These are phyloP conservation scores for Pisolithus microcarpus DNA, from an alignment of 768 basidiomycete genomes.

Conservation along the genomic window DNA sequence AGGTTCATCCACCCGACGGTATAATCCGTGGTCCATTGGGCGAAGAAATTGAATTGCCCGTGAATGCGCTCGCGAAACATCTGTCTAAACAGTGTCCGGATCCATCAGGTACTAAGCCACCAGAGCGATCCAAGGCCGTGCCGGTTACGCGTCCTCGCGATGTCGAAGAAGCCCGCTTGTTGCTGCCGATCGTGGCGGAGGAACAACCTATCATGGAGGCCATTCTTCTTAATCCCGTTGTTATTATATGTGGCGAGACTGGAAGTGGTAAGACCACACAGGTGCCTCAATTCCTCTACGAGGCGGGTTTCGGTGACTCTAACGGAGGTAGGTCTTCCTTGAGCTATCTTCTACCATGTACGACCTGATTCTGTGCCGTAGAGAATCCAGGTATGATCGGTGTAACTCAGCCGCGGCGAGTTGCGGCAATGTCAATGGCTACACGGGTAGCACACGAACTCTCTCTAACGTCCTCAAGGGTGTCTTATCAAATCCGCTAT, in stretches of 20 bases:
- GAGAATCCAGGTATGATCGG: conserved; percentile 99
- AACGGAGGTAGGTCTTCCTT: conserved; percentile 55
- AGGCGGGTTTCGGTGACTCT: conserved; percentile 86
- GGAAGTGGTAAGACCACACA: conserved; percentile 99
- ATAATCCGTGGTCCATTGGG: conserved; percentile 78
- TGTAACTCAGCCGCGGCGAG: conserved; percentile 93
- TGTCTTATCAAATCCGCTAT: conserved; percentile 97
- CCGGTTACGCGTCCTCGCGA: conserved; percentile 57
- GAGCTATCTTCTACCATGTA: background rate
- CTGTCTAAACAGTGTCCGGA: conserved; percentile 7
- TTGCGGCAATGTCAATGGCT: conserved; percentile 96
- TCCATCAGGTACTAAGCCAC: conserved; percentile 5
- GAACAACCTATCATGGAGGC: conserved; percentile 94
- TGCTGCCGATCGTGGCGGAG: conserved; percentile 88
- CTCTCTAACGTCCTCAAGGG: conserved; percentile 69
- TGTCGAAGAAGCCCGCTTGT: conserved; percentile 67
- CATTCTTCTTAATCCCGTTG: conserved; percentile 77
- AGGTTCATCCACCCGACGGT: conserved; percentile 24
- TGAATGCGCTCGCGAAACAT: conserved; percentile 55
- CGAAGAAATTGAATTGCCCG: conserved; percentile 57
- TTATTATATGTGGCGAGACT: conserved; percentile 76
- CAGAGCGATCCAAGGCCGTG: conserved; percentile 36
- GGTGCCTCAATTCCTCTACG: conserved; percentile 96
- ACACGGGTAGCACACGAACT: conserved; percentile 88
- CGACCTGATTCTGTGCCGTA: conserved; percentile 20